A percentile compares a stretch with the other conserved stretches of the same genome.
Conservation (phyloP, 371 early-diverging fungal genomes). For the Mortierella sp. region DNA sequence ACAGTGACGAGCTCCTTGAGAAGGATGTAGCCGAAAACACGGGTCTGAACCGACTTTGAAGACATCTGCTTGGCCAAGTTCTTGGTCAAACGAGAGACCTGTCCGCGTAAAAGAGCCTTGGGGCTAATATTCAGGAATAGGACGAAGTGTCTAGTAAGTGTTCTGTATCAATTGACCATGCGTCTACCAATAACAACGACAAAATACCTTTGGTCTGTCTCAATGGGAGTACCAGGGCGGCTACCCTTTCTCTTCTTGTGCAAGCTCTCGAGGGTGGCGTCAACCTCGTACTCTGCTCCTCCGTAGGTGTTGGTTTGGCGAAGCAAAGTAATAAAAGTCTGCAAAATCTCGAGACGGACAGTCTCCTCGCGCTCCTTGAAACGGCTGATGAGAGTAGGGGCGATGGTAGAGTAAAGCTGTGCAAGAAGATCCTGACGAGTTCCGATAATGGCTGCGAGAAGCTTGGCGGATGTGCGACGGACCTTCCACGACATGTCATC, state of each 20-base stretch:
- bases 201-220: constrained; percentile 60
- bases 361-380: constrained; percentile 95
- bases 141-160: not conserved
- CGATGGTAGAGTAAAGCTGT: constrained; percentile 74
- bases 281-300: constrained; percentile 53
- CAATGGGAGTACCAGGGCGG: constrained; percentile 60
- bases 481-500: constrained; percentile 95
- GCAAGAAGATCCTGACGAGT: constrained; percentile 78
- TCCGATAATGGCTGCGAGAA: constrained; percentile 83
- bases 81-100: constrained; percentile 77
- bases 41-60: constrained; percentile 81
- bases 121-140: constrained; percentile 49
- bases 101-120: constrained; percentile 66
- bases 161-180: not conserved
- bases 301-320: constrained; percentile 78
- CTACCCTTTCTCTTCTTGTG: constrained; percentile 56
- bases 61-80: constrained; percentile 78
- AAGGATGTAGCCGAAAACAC: constrained; percentile 82
- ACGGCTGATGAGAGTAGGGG: constrained; percentile 80
- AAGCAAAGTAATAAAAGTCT: constrained; percentile 81
- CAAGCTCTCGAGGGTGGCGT: constrained; percentile 34
- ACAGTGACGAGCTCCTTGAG: constrained; percentile 80
- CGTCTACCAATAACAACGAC: not conserved
- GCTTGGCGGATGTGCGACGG: constrained; percentile 87
- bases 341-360: constrained; percentile 89